A percentile compares a stretch with the other conserved stretches of the same genome.
Evolutionary conservation across 164 flowering plant genomes (phyloP).

Genomic region (Liquidambar formosana): DNA sequence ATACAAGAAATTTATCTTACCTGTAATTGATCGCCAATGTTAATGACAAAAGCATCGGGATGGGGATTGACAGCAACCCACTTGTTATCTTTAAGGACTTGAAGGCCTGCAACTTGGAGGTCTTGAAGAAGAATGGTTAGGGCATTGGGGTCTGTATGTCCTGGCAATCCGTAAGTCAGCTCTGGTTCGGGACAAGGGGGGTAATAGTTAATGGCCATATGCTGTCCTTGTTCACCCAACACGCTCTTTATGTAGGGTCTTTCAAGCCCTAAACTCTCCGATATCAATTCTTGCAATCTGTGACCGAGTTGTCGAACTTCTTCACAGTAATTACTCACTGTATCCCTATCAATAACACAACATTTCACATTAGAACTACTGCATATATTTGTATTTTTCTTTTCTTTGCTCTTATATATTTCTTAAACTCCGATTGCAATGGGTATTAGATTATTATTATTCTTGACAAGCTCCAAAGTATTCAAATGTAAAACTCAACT

Average conservation of each 20-base stretch:
- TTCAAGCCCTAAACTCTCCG: constrained; percentile 79
- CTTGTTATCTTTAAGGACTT: constrained; percentile 60
- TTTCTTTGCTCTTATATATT: no score
- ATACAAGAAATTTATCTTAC: no score
- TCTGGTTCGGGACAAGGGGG: constrained; percentile 89
- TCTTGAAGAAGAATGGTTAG: constrained; percentile 84
- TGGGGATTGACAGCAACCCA: constrained; percentile 74
- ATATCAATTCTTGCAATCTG: constrained; percentile 53
- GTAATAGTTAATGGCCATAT: constrained; percentile 82
- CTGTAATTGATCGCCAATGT: constrained; percentile 87
- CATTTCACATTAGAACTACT: no score
- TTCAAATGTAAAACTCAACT: no score
- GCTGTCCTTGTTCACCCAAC: constrained; percentile 82
- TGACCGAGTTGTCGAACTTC: constrained; percentile 61
- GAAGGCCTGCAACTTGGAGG: constrained; percentile 60
- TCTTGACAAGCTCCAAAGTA: no score
- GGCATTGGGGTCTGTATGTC: constrained; percentile 81
- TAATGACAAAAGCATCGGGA: constrained; percentile 69
- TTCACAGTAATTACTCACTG: constrained; percentile 50
- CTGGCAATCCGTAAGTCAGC: constrained; percentile 77
- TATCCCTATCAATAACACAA: constrained; percentile 39
- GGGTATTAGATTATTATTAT: no score
- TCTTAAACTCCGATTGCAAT: no score
- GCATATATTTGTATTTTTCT: no score
- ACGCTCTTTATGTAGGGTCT: constrained; percentile 44